These are phyloP conservation scores for Albugo candida DNA, from an alignment of 352 stramenopile species.

Conservation along the genomic window DNA sequence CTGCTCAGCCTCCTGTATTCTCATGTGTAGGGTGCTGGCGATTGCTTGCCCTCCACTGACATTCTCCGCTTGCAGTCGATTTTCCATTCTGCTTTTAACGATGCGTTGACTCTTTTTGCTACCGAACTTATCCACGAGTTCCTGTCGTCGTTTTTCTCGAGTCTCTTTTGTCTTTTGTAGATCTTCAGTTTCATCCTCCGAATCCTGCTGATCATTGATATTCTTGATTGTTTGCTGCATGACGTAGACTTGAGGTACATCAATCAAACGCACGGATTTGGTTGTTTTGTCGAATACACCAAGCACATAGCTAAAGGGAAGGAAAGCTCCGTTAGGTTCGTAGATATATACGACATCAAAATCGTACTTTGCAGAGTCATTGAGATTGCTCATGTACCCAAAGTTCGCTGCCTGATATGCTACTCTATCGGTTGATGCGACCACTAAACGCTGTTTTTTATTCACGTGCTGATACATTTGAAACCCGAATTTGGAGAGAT, in stretches of 20 bases:
- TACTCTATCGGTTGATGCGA: conserved; percentile 58
- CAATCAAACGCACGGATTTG: conserved; percentile 49
- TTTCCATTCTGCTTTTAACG: conserved; percentile 64
- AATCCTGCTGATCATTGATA: conserved; percentile 4
- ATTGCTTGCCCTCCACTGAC: conserved; percentile 50
- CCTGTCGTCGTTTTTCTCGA: conserved; percentile 41
- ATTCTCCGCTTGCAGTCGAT: conserved; percentile 56
- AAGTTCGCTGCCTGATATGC: conserved; percentile 76
- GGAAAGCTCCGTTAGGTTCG: background rate
- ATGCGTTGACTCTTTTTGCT: conserved; percentile 74
- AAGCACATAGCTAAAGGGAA: conserved; percentile 27
- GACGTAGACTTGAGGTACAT: conserved; percentile 69
- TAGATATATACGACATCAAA: background rate
- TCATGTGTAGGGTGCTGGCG: conserved; percentile 52
- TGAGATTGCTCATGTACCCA: conserved; percentile 44
- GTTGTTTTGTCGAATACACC: conserved; percentile 62
- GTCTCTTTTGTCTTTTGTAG: conserved; percentile 21
- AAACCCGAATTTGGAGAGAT: conserved; percentile 37
- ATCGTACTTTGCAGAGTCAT: conserved; percentile 36
- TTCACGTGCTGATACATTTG: conserved; percentile 60
- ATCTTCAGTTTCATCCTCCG: conserved; percentile 2
- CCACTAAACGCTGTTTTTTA: conserved; percentile 67
- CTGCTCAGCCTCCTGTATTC: conserved; percentile 34
- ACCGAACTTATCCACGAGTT: conserved; percentile 62
- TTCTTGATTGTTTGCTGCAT: conserved; percentile 72